These are phyloP conservation scores for Wakefieldia striispora DNA, from an alignment of 768 basidiomycete species.

Conservation along the genomic window DNA sequence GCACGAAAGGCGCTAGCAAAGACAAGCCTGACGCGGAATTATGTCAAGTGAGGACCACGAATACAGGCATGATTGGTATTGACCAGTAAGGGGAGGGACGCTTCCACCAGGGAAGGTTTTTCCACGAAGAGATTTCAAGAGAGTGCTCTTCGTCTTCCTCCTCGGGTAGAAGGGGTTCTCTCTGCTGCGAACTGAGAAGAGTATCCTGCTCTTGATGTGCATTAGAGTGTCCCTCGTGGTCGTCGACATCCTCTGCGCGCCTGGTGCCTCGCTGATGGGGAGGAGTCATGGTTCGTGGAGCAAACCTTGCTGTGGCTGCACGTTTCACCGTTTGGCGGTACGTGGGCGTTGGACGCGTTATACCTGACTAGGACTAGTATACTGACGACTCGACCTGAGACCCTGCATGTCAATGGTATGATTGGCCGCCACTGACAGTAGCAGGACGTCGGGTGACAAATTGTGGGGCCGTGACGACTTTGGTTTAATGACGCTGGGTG, in stretches of 20 bases:
- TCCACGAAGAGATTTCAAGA: constrained; percentile 25
- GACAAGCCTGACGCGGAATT: constrained; percentile 51
- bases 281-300: no score
- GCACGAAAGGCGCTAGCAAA: constrained; percentile 50
- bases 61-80: constrained; percentile 18
- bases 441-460: no score
- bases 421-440: no score
- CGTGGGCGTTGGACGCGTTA: no score
- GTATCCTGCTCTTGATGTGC: constrained; percentile 38
- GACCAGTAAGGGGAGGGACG: constrained; percentile 74
- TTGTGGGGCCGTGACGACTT: no score
- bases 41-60: neutral
- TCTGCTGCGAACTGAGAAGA: constrained; percentile 20
- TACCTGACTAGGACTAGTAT: no score
- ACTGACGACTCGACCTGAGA: no score
- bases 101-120: constrained; percentile 67
- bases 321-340: no score
- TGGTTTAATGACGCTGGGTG: no score
- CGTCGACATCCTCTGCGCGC: constrained; percentile 27
- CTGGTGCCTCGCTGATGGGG: constrained; percentile 1
- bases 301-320: no score
- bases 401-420: no score
- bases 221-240: constrained; percentile 35
- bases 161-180: constrained; percentile 7
- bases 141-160: constrained; percentile 30